Conservation (phyloP, 495 filamentous ascomycete genomes). For the Hyaloscypha hepaticicola region DNA sequence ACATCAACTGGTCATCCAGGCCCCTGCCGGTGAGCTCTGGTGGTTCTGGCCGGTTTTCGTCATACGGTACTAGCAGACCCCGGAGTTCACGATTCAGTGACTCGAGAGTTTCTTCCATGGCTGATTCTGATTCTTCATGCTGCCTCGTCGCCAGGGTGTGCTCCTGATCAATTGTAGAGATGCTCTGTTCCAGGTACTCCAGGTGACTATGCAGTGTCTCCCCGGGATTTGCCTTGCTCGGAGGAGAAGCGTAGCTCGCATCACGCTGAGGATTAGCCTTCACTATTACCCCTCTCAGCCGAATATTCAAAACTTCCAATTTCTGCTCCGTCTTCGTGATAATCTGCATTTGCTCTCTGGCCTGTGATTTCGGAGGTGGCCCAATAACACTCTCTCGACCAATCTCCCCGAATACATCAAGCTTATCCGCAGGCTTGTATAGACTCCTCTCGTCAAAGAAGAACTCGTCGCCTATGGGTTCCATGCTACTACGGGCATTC, state of each 20-base stretch:
- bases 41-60: slow-evolving; percentile 46
- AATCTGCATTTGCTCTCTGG: slow-evolving; percentile 39
- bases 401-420: slow-evolving; percentile 35
- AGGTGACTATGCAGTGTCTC: slow-evolving; percentile 41
- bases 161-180: slow-evolving; percentile 40
- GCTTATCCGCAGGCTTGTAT: slow-evolving; percentile 65
- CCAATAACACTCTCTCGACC: neutral
- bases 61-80: slow-evolving; percentile 48
- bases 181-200: slow-evolving; percentile 49
- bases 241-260: slow-evolving; percentile 35
- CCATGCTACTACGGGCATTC: slow-evolving; percentile 51
- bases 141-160: slow-evolving; percentile 10
- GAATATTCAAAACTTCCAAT: slow-evolving; percentile 70
- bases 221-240: slow-evolving; percentile 40
- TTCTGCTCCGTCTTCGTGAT: slow-evolving; percentile 64
- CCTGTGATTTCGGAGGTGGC: slow-evolving; percentile 4
- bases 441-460: slow-evolving; percentile 80
- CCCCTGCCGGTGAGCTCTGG: slow-evolving; percentile 45
- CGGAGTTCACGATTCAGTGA: slow-evolving; percentile 53
- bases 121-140: slow-evolving; percentile 30
- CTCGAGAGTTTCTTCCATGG: slow-evolving; percentile 46
- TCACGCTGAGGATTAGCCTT: slow-evolving; percentile 54
- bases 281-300: slow-evolving; percentile 64
- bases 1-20: slow-evolving; percentile 52
- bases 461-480: slow-evolving; percentile 41